Base-by-base conservation (phyloP, 1,284 basidiomycete genomes). In the Rhizoctonia solani region DNA sequence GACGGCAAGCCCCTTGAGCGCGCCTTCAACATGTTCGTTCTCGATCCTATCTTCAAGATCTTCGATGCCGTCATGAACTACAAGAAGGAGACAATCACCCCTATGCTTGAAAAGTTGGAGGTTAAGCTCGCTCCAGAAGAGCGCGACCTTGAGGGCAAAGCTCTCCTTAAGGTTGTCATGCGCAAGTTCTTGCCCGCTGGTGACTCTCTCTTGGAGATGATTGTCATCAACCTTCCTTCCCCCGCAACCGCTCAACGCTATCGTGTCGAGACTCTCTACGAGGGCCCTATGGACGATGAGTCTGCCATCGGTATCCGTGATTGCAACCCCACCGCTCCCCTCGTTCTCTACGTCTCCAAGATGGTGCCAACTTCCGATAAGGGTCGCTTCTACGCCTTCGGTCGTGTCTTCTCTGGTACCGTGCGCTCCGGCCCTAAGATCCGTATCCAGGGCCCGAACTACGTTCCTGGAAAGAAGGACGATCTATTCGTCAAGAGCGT, bases 361-460 rank as follows among this genome's bases (percentile, higher is more conserved):
- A 99, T 99, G 97, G 96, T 99, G 74, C 97, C 97, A 72, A 99
- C 97, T 69, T 97, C 96, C 75, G 97, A 99, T 82, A 99, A 99
- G 83, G 97, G 97, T 77, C 95, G 97, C 73, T 99, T 99, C 92
- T 99, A 99, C 82, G 97, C 97, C 73, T 99, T 99, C 81, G 97
- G 97, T 82, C 97, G 97, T 88, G 90, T 99, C 83, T 99, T 99
- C 87, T 94, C 97, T 71, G 97, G 97, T 79, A 98, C 95, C 73
- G 94, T 98, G 76, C 88, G 87, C 74, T 89, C 97, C 70, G 97
- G 97, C 70, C 97, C 96, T 77, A 99, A 99, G 85, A 89, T 98
- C 82, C 95, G 97, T 77, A 99, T 99, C 77, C 97, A 99, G 82
- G 97, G 97, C 59, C 97, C 96, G 74, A 99, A 99, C 87, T 99